Evolutionary conservation across 129 eudicot genomes (phyloP).

Genomic region (Tanacetum coccineum): DNA sequence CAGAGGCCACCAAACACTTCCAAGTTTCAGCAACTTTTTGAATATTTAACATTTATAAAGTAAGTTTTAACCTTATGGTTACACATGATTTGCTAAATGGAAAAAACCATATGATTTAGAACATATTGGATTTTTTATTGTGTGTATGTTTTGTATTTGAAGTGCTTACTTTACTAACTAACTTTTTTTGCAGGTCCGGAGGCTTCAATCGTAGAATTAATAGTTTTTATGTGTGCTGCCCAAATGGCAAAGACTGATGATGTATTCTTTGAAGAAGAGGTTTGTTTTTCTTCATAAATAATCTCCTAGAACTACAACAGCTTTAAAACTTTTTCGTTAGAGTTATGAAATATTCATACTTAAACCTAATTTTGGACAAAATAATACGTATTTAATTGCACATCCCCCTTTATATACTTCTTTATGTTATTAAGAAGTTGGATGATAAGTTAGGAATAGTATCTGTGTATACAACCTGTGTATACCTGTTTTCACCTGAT

Average conservation of each 20-base stretch:
- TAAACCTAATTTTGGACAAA: not conserved
- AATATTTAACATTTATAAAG: not conserved
- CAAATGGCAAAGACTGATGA: conserved; percentile 63
- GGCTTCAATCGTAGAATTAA: conserved; percentile 49
- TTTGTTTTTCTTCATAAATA: conserved; percentile 1
- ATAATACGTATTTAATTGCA: no score
- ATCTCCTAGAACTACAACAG: not conserved
- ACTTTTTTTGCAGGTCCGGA: conserved; percentile 50
- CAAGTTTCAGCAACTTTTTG: no score
- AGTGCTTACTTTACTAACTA: no score
- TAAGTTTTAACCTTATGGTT: not conserved
- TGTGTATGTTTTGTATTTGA: no score
- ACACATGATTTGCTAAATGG: conserved; percentile 7
- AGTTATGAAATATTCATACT: not conserved
- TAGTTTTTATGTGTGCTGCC: conserved; percentile 75
- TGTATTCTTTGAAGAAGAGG: conserved; percentile 47
- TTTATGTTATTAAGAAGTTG: no score
- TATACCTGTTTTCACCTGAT: no score
- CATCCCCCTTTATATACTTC: no score
- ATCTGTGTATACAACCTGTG: no score
- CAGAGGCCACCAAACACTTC: no score
- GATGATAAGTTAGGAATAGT: no score
- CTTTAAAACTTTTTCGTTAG: not conserved
- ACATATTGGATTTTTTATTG: not conserved
- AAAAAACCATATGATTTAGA: not conserved